A percentile compares a stretch with the other conserved stretches of the same genome.
Evolutionary conservation across 2,329 filamentous ascomycete species (phyloP).

Genomic region (Rosellinia necatrix): DNA sequence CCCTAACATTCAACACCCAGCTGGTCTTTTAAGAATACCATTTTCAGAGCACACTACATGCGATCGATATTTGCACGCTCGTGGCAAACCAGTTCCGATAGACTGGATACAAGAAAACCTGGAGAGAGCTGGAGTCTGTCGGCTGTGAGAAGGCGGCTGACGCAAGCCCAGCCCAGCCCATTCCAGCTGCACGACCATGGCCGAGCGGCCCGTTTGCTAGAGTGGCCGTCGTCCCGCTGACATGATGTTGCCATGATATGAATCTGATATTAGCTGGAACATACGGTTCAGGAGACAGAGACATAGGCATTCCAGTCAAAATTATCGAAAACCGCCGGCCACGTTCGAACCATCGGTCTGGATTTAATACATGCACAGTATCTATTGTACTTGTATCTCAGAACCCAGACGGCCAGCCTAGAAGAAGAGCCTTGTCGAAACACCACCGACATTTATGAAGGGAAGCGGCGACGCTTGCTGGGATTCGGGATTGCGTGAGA

Average conservation of each 20-base stretch:
- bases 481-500: slow-evolving; percentile 12
- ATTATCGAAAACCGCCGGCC: slow-evolving; percentile 16
- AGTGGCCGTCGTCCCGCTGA: background rate
- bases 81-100: slow-evolving; percentile 13
- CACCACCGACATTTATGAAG: slow-evolving; percentile 1
- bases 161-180: background rate
- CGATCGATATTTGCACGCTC: too few relatives aligned
- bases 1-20: background rate
- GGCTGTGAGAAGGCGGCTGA: slow-evolving; percentile 1
- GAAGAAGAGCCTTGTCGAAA: background rate
- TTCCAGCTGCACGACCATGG: slow-evolving; percentile 3
- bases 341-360: slow-evolving; percentile 20
- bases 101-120: background rate
- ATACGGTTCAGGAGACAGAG: slow-evolving; percentile 15
- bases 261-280: slow-evolving; percentile 9
- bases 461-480: background rate
- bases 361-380: slow-evolving; percentile 1
- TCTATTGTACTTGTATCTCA: slow-evolving; percentile 4
- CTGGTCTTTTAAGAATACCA: slow-evolving; percentile 11
- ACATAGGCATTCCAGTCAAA: slow-evolving; percentile 21
- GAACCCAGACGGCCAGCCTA: slow-evolving; percentile 6
- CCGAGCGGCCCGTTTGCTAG: background rate
- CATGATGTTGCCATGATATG: background rate
- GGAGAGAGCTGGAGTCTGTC: background rate
- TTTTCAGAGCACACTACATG: background rate